Evolutionary conservation across 768 basidiomycete species (phyloP).

Genomic region (Megacollybia marginata): DNA sequence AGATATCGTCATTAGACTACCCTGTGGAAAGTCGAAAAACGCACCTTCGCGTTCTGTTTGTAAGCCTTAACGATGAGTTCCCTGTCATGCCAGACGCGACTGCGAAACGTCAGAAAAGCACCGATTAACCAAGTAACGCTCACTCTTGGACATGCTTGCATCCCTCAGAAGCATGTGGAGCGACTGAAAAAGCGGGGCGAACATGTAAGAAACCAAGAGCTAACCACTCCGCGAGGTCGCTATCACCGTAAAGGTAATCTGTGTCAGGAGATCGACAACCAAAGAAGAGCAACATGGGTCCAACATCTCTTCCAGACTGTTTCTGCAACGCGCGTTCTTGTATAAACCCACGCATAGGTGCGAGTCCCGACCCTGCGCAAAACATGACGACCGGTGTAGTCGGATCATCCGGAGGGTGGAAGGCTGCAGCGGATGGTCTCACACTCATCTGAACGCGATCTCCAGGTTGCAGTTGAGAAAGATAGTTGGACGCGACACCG

Average conservation of each 20-base stretch:
- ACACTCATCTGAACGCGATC: slow-evolving; percentile 36
- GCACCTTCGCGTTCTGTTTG: slow-evolving; percentile 26
- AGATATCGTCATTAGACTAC: neutral
- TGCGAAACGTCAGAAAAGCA: slow-evolving; percentile 8
- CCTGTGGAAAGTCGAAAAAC: slow-evolving; percentile 1
- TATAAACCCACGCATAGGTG: slow-evolving; percentile 45
- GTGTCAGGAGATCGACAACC: slow-evolving; percentile 34
- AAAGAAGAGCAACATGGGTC: slow-evolving; percentile 35
- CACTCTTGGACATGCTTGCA: slow-evolving; percentile 34
- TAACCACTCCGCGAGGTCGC: slow-evolving; percentile 35
- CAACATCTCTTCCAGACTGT: slow-evolving; percentile 32
- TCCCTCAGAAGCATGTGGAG: slow-evolving; percentile 18
- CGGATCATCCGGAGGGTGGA: slow-evolving; percentile 38
- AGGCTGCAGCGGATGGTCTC: slow-evolving; percentile 27
- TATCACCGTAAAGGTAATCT: slow-evolving; percentile 35
- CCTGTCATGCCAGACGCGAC: slow-evolving; percentile 37
- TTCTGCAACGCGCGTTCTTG: slow-evolving; percentile 42
- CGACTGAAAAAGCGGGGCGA: slow-evolving; percentile 34
- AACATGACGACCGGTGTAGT: slow-evolving; percentile 35
- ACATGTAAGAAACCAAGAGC: slow-evolving; percentile 35
- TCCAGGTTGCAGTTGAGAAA: slow-evolving; percentile 31
- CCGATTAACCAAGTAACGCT: slow-evolving; percentile 5
- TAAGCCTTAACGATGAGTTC: slow-evolving; percentile 25
- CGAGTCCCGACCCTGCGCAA: slow-evolving; percentile 39
- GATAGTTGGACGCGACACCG: slow-evolving; percentile 40